phyloP scores from a whole-genome alignment of 768 basidiomycete species.

The Leucocoprinus birnbaumii region DNA sequence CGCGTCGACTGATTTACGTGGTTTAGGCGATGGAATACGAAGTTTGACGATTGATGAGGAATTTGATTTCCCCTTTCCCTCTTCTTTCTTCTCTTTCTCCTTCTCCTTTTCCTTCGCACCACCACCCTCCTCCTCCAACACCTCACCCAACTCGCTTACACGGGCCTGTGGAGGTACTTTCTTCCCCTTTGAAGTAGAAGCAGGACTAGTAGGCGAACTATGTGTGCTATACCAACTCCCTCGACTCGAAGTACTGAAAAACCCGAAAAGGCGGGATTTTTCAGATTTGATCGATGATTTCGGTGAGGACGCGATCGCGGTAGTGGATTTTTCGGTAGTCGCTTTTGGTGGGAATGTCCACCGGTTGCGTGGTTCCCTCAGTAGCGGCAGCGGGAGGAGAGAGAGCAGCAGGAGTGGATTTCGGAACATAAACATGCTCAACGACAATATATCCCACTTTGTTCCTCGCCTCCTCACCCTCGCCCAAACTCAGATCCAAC shows the following conservation, averaged over 20 bases:
- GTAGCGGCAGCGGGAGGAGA: conserved; percentile 9
- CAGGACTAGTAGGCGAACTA: conserved; percentile 27
- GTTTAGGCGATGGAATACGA: conserved; percentile 26
- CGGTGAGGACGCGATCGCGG: conserved; percentile 30
- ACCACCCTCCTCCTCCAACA: conserved; percentile 35
- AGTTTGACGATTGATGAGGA: conserved; percentile 18
- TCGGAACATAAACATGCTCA: conserved; percentile 54
- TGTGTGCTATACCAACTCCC: conserved; percentile 23
- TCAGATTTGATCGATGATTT: conserved; percentile 46
- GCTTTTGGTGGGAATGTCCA: neutral
- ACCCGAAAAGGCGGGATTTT: conserved; percentile 62
- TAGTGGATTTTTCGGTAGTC: conserved; percentile 3
- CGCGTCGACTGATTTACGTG: conserved; percentile 26
- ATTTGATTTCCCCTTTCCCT: neutral
- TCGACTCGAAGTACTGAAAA: conserved; percentile 32
- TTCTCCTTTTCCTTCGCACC: conserved; percentile 28
- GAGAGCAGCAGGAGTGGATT: conserved; percentile 31
- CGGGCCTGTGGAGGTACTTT: conserved; percentile 18
- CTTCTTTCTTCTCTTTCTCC: too few species aligned
- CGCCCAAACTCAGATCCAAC: conserved; percentile 21
- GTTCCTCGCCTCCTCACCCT: too few species aligned
- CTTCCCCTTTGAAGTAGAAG: conserved; percentile 25
- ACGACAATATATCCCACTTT: conserved; percentile 66
- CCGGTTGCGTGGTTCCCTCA: neutral
- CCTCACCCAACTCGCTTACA: conserved; percentile 72